These are phyloP conservation scores for Backusella macrospora DNA, from an alignment of 192 early-diverging fungal genomes.

Conservation along the genomic window DNA sequence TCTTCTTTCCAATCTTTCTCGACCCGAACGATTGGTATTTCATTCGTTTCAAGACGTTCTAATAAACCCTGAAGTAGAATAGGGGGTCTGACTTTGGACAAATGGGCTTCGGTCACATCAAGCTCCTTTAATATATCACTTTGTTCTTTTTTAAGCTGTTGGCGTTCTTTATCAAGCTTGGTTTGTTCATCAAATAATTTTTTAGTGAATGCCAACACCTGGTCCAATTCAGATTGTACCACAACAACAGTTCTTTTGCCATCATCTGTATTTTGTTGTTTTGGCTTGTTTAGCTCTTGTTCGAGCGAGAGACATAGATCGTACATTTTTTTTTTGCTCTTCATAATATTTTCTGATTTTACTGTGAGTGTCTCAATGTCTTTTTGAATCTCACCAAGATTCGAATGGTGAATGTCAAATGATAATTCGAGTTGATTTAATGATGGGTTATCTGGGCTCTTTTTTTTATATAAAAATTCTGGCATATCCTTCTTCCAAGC, in stretches of 20 bases:
- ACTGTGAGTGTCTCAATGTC: slow-evolving; percentile 47
- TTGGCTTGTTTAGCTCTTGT: slow-evolving; percentile 13
- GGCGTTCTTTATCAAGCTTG: slow-evolving; percentile 37
- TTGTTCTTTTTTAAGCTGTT: slow-evolving; percentile 46
- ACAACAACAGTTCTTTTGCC: background rate
- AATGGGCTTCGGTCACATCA: slow-evolving; percentile 38
- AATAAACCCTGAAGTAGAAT: slow-evolving; percentile 49
- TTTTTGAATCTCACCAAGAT: slow-evolving; percentile 52
- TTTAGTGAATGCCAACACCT: slow-evolving; percentile 40
- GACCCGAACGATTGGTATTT: slow-evolving; percentile 16
- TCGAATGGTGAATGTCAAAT: slow-evolving; percentile 56
- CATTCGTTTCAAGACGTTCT: slow-evolving; percentile 38
- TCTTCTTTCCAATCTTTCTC: slow-evolving; percentile 45
- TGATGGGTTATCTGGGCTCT: slow-evolving; percentile 19
- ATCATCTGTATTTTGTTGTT: background rate
- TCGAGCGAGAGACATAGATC: slow-evolving; percentile 47
- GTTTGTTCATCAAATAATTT: slow-evolving; percentile 42
- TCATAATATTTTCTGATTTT: slow-evolving; percentile 40
- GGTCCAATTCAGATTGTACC: slow-evolving; percentile 42
- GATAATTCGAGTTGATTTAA: slow-evolving; percentile 52
- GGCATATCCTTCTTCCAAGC: background rate
- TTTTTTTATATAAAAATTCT: background rate
- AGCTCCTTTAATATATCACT: slow-evolving; percentile 34
- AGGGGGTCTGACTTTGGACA: slow-evolving; percentile 50
- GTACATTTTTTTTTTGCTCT: slow-evolving; percentile 51